Conservation (phyloP, 2,329 filamentous ascomycete species). For the Aspergillus glaucus region DNA sequence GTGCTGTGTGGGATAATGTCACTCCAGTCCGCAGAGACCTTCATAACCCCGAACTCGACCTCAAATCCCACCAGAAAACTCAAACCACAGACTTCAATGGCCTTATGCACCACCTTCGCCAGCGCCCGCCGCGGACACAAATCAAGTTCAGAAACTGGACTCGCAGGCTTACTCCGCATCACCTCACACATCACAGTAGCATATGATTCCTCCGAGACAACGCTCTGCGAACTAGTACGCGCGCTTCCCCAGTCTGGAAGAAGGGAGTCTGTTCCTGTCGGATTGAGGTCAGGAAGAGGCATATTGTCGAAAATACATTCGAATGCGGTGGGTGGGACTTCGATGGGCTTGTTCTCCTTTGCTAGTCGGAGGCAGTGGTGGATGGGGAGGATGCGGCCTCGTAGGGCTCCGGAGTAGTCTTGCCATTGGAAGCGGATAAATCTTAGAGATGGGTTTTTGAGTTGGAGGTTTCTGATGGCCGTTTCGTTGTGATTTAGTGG, state of each 20-base stretch:
- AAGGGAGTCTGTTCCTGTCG: not conserved
- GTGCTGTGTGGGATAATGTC: not conserved
- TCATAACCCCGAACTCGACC: slow-evolving; percentile 8
- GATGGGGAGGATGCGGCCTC: not conserved
- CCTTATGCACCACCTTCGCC: slow-evolving; percentile 1
- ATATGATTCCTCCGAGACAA: not conserved
- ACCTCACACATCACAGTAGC: not conserved
- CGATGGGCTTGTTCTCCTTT: not conserved
- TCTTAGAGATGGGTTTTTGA: not conserved
- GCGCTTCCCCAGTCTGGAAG: not conserved
- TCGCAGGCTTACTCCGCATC: not conserved
- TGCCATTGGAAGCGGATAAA: not conserved
- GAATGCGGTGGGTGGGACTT: not conserved
- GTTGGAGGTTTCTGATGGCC: too few relatives aligned
- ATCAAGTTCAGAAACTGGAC: not conserved
- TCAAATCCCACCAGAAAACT: slow-evolving; percentile 10
- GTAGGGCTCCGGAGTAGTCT: not conserved
- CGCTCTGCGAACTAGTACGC: not conserved
- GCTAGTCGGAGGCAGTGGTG: not conserved
- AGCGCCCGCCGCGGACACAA: slow-evolving; percentile 7
- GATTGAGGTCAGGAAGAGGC: too few relatives aligned
- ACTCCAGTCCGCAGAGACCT: not conserved
- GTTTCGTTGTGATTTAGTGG: too few relatives aligned
- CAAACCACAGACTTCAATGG: not conserved
- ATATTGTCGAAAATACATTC: not conserved